Base-by-base conservation (phyloP, 2,329 filamentous ascomycete genomes). In the Delphinella strobiligena region DNA sequence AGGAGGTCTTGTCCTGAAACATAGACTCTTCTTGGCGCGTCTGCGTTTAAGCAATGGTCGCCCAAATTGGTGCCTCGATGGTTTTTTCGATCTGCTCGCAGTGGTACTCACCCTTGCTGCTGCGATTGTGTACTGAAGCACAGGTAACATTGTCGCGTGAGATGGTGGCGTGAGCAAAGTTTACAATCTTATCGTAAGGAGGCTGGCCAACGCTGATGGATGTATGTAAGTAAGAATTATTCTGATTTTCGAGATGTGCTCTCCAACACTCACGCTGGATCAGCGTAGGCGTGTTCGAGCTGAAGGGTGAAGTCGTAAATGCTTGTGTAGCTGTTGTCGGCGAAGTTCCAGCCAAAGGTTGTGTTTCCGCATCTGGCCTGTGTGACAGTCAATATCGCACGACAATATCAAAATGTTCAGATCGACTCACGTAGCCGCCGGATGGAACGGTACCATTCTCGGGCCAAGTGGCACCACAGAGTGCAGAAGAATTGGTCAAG, bases 321-420 rank as follows among this genome's bases (percentile, higher is more conserved):
- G 30, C 27, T 19, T 12, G 32, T 38, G 37, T 22, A 43, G 4
- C 36, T 42, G 19, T 34, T 19, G 22, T 41, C 36, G 12, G 34
- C 31, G 30, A 46, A 41, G 32, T 42, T 43, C 41, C 42, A 46
- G 29, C 34, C 38, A n/a, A 41, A 30, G 16, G 27, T 36, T 24
- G 30, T 24, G 41, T 41, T 44, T 17, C 9, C 10, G 35, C 44
- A 46, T 19, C 24, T 19, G 4, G 24, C 34, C 44, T 42, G 24
- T 15, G 19, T 16, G n/a, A 4, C 4, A 9, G 14, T 42, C 33
- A 43, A 36, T 35, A 8, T 8, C 31, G 9, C 15, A 14, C n/a
- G 15, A 12, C 11, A 22, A 12, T n/a, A 29, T 34, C 4, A 17
- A 5, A 31, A 7, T 9, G 4, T 11, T 4, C 9, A 9, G 4